A percentile compares a stretch with the other conserved stretches of the same genome.
These are phyloP conservation scores for Amniculicola lignicola DNA, from an alignment of 495 filamentous ascomycete genomes.

Conservation along the genomic window DNA sequence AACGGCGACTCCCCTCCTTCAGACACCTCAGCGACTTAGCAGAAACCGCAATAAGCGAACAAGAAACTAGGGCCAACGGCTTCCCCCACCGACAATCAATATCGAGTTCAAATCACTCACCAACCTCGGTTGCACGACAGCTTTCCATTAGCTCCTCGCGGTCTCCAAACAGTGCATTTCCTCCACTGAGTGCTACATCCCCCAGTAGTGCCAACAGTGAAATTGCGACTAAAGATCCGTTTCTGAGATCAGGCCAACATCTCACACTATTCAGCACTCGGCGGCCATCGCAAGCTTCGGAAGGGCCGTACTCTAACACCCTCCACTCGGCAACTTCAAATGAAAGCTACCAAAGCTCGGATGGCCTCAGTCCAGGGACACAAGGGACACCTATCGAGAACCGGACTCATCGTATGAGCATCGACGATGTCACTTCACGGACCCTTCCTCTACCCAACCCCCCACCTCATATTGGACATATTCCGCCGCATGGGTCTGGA, in stretches of 20 bases:
- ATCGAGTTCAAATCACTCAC: conserved; percentile 34
- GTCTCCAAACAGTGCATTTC: conserved; percentile 29
- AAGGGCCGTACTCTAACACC: conserved; percentile 30
- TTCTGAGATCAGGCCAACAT: conserved; percentile 27
- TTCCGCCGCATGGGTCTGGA: conserved; percentile 32
- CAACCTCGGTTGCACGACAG: conserved; percentile 19
- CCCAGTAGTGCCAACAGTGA: conserved; percentile 37
- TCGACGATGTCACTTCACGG: conserved; percentile 32
- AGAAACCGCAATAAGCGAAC: conserved; percentile 33
- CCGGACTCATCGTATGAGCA: conserved; percentile 25
- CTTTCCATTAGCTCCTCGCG: conserved; percentile 25
- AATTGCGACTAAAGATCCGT: conserved; percentile 27
- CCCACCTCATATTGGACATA: conserved; percentile 33
- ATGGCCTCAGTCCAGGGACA: conserved; percentile 38
- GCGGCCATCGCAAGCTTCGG: conserved; percentile 37
- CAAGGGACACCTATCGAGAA: conserved; percentile 33
- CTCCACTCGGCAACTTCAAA: conserved; percentile 36
- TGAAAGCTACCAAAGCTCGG: conserved; percentile 38
- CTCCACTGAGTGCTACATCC: conserved; percentile 29
- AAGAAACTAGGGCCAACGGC: conserved; percentile 30
- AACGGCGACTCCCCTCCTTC: conserved; percentile 29
- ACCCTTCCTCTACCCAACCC: conserved; percentile 35
- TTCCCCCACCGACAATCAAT: conserved; percentile 34
- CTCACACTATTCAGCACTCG: conserved; percentile 32
- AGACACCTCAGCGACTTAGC: conserved; percentile 36